Percentiles rank a stretch among this genome's conserved stretches.
Evolutionary conservation across 2,329 filamentous ascomycete genomes (phyloP).

Genomic region (Apiospora hydei): DNA sequence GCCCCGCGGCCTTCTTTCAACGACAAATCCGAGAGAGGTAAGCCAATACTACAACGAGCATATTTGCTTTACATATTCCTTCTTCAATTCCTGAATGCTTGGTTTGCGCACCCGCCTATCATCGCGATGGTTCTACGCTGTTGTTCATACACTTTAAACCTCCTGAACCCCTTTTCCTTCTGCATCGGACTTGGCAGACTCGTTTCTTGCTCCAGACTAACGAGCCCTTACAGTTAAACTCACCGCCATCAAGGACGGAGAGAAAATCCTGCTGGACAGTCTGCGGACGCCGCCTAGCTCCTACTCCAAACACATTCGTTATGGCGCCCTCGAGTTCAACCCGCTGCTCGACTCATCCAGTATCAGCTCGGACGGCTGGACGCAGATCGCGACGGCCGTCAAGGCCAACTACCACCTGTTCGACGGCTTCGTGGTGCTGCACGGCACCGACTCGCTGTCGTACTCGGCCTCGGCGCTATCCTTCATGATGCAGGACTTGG

Average conservation of each 20-base stretch:
- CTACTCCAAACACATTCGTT: constrained; percentile 82
- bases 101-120: background rate
- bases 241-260: constrained; percentile 58
- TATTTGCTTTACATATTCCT: background rate
- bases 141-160: background rate
- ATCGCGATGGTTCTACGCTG: background rate
- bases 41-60: constrained; percentile 27
- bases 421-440: constrained; percentile 89
- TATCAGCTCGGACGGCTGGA: constrained; percentile 87
- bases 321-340: constrained; percentile 83
- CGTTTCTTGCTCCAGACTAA: background rate
- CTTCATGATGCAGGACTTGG: constrained; percentile 88
- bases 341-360: constrained; percentile 88
- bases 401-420: constrained; percentile 86
- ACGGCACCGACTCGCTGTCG: constrained; percentile 88
- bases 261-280: constrained; percentile 64
- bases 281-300: constrained; percentile 81
- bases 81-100: background rate
- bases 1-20: constrained; percentile 86
- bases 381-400: constrained; percentile 81
- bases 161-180: background rate
- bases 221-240: constrained; percentile 49
- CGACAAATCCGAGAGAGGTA: constrained; percentile 66
- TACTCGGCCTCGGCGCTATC: constrained; percentile 91
- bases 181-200: background rate